Evolutionary conservation across 2,329 filamentous ascomycete genomes (phyloP), one percentile per base, ranked within the genome.

Genomic region (Penicillium sp.): DNA sequence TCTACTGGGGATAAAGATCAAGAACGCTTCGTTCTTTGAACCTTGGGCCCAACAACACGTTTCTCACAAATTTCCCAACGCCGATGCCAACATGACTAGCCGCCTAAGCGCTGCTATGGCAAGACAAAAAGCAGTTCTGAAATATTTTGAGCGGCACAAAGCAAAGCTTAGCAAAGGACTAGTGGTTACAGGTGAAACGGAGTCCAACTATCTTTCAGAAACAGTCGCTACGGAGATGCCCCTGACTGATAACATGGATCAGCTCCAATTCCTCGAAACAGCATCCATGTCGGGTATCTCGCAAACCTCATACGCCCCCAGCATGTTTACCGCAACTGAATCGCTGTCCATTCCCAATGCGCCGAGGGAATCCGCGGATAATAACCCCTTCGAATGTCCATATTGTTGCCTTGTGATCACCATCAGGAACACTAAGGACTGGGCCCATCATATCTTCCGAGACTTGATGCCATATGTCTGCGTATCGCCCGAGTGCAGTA

Each of bases 1-100:
- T 1, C 65, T 60, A 1, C 5, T 53, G 1, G 44, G 50, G 19
- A 41, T 44, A 2, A 45, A 49, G 19, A 12, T 38, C 10, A 38
- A 38, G 17, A 17, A 38, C 17, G 36, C 11, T 19, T 38, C 36
- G 9, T 38, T 19, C 17, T 38, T 38, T 6, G 36, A 38, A 12
- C 17, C 17, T 19, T 38, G 36, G 36, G 36, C 36, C 17, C n/a
- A 38, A 10, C n/a, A 38, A 19, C 36, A 38, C 17, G 17, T 38
- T 19, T 38, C 36, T 5, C 36, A 38, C 36, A 38, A 38, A 12
- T 38, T 38, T 10, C 36, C 36, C 3, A 12, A 33, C 30, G 11
- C 11, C 30, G 30, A 33, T 8, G 30, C 11, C 2, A 14, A 14
- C 30, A 33, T 14, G 7, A 14, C 30, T 33, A 12, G 12, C 11